Conservation (phyloP, 352 stramenopile species). For the Phytophthora lateralis region DNA sequence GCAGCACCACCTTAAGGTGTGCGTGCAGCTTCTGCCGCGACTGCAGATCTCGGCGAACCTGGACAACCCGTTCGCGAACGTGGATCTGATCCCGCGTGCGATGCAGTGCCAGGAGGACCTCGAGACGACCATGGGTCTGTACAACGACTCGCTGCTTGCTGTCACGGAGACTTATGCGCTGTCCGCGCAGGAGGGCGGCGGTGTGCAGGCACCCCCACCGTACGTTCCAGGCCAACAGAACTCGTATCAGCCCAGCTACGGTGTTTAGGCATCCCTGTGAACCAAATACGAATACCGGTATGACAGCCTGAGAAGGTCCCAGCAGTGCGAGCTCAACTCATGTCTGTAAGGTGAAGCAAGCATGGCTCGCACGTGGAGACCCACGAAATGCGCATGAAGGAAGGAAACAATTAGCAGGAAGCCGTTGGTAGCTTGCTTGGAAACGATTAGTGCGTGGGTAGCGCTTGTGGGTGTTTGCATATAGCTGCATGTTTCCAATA, state of each 20-base stretch:
- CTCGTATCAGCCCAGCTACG: slow-evolving; percentile 90
- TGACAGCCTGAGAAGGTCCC: slow-evolving; percentile 14
- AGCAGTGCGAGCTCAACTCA: neutral
- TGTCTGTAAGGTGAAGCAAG: slow-evolving; percentile 15
- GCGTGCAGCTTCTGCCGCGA: slow-evolving; percentile 82
- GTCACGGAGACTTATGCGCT: slow-evolving; percentile 88
- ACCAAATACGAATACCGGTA: slow-evolving; percentile 13
- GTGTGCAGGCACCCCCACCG: slow-evolving; percentile 67
- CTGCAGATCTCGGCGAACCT: slow-evolving; percentile 90
- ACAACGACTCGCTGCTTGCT: slow-evolving; percentile 89
- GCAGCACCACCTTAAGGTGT: slow-evolving; percentile 88
- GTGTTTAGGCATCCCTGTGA: slow-evolving; percentile 53
- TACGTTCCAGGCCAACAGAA: slow-evolving; percentile 91
- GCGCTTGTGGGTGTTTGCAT: slow-evolving; percentile 29
- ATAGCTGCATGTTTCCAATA: slow-evolving; percentile 38
- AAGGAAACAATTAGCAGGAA: slow-evolving; percentile 29
- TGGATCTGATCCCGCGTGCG: slow-evolving; percentile 85
- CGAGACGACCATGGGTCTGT: slow-evolving; percentile 87
- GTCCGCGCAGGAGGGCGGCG: slow-evolving; percentile 68
- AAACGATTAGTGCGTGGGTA: slow-evolving; percentile 20
- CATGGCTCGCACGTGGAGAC: slow-evolving; percentile 3
- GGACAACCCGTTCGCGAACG: slow-evolving; percentile 89
- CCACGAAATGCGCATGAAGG: slow-evolving; percentile 10
- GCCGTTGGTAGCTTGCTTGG: slow-evolving; percentile 35
- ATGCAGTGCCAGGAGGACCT: slow-evolving; percentile 91